Base-by-base conservation (phyloP, 2,329 filamentous ascomycete species). In the Penicillium sp. region DNA sequence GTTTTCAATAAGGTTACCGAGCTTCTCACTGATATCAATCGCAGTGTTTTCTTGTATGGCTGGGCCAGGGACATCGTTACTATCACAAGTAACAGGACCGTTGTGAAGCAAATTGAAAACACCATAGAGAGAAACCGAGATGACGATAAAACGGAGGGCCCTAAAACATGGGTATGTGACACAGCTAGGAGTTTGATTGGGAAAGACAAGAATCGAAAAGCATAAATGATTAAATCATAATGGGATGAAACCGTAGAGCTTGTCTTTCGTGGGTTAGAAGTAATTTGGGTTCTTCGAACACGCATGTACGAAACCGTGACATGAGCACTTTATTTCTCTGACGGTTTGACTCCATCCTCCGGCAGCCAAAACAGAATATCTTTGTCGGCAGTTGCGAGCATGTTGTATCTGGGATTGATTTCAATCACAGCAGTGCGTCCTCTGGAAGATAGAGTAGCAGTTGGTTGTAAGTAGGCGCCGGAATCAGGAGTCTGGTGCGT, bases 381-480 rank as follows among this genome's bases (percentile, higher is more conserved):
- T 67, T 88, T 88, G 65, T 97, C 92, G 3, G 91, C 94, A 46
- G 88, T 94, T 8, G 91, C 92, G 63, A 97, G 82, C 77, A 97
- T 86, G 72, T 97, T 97, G 73, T 88, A 94, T 50, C 92, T 83
- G 24, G 92, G 94, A 69, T 97, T 97, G 71, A 91, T 94, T 21
- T 89, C 90, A 43, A 96, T 80, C 12, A 96, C 82, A 0, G 88
- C 88, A 52, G 84, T 74, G 84, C 85, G 69, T 79, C 85, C 76
- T 82, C 74, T 66, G 59, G 75, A 70, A 53, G 74, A 66, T 47
- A 79, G 58, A 47, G 62, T 73, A 45, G 66, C 62, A 53, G 70
- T 66, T 2, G 77, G 76, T 57, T 74, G 68, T 52, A 78, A 57
- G 46, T 67, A 62, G 89, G 75, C 47, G 83, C 84, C 72, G 81